Evolutionary conservation across 345 rosid genomes (phyloP).

Genomic region (Eucalyptus microcorys): DNA sequence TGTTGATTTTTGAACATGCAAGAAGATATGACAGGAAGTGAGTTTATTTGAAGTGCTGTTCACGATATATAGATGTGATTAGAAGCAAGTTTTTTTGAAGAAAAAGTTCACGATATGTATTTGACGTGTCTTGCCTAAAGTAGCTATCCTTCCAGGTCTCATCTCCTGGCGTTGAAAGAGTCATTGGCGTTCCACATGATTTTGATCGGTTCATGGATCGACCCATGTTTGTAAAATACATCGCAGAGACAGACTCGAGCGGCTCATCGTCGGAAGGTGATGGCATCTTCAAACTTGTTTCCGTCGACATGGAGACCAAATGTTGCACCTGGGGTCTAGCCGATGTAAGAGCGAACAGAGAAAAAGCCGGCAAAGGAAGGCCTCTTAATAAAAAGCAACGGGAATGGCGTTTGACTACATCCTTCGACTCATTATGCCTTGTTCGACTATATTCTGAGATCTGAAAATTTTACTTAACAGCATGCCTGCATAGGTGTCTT

Average conservation of each 20-base stretch:
- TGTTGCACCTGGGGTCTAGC: slow-evolving; percentile 80
- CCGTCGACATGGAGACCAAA: slow-evolving; percentile 43
- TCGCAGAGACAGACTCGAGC: not conserved
- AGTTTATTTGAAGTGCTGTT: not conserved
- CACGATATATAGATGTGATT: not conserved
- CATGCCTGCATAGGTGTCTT: not conserved
- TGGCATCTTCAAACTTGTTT: slow-evolving; percentile 62
- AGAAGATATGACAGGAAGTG: not conserved
- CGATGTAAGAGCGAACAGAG: slow-evolving; percentile 67
- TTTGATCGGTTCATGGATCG: slow-evolving; percentile 77
- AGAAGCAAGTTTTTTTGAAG: not conserved
- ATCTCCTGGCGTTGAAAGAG: slow-evolving; percentile 85
- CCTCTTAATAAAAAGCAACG: slow-evolving; percentile 80
- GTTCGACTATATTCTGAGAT: slow-evolving; percentile 51
- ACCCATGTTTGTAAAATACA: slow-evolving; percentile 53
- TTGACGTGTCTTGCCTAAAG: not conserved
- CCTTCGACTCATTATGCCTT: slow-evolving; percentile 45
- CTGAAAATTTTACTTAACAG: not conserved
- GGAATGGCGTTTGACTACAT: slow-evolving; percentile 63
- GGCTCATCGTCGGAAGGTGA: slow-evolving; percentile 30
- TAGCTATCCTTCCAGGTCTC: slow-evolving; percentile 35
- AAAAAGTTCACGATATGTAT: not conserved
- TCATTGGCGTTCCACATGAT: slow-evolving; percentile 68
- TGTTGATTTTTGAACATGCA: not conserved
- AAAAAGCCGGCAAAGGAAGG: slow-evolving; percentile 88